Base-by-base conservation (phyloP, 768 basidiomycete genomes). In the Leccinum rimulosum region DNA sequence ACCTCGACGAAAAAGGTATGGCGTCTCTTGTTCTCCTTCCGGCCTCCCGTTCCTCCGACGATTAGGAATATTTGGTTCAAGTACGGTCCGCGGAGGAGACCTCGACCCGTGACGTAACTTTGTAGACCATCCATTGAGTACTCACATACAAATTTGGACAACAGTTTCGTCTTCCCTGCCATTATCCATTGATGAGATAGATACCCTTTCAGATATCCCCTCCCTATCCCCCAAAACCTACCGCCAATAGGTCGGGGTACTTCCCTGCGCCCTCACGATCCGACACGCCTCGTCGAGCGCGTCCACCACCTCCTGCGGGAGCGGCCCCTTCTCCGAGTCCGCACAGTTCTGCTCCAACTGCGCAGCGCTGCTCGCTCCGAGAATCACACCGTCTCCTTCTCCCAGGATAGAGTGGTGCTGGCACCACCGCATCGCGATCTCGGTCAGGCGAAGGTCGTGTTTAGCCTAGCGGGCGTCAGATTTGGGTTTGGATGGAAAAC, bases 341-440 rank as follows among this genome's bases (percentile, higher is more conserved):
- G 70, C 68, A 50, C 77, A 73, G 58, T 82, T 82, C 59, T 76
- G 70, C 61, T 78, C 68, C 52, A 82, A 59, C 62, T 83, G 82
- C 2, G 63, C 69, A 5, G 69, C 72, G n/a, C 76, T 79, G 63
- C 76, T 78, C 6, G 81, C 80, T 3, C 81, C 82, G 6, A 83
- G 63, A 54, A 83, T 80, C 12, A 82, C 68, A 2, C 80, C 83
- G 56, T 83, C 82, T 28, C 60, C 52, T 1, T 71, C 70, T 33
- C 64, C 76, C 52, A 86, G 65, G 3, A 73, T 57, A 6, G 80
- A 82, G 60, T 87, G 85, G 58, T 86, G 79, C 54, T 84, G 81
- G 53, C 80, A 74, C 85, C 85, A 87, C n/a, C 85, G 76, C 50
- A 85, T 71, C 1, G 84, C 82, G 4, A 84, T 76, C 69, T 86